phyloP scores from a whole-genome alignment of 495 filamentous ascomycete genomes.

The Podospora pseudopauciseta region DNA sequence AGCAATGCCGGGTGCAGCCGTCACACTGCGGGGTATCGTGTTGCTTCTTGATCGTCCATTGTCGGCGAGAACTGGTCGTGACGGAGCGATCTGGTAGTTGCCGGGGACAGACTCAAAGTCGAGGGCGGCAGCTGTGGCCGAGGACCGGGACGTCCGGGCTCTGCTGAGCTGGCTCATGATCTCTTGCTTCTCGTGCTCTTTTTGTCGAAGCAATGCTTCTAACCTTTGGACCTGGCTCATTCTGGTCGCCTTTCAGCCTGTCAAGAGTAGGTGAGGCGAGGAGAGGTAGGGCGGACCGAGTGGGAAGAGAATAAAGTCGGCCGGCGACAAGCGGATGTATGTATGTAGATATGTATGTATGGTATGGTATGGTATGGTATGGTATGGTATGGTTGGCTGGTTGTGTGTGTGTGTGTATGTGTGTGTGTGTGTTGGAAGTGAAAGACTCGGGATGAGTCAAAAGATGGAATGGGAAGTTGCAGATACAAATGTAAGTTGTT shows the following conservation, averaged over 20 bases:
- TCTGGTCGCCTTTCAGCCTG: slow-evolving; percentile 1
- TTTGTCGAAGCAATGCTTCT: slow-evolving; percentile 18
- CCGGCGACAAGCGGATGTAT: slow-evolving; percentile 5
- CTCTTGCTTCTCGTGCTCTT: slow-evolving; percentile 19
- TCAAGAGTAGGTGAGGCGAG: neutral
- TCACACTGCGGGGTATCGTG: slow-evolving; percentile 33
- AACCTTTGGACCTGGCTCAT: slow-evolving; percentile 28
- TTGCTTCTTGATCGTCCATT: slow-evolving; percentile 33
- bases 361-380: neutral
- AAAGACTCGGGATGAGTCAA: slow-evolving; percentile 21
- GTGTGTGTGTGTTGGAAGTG: neutral
- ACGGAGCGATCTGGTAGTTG: slow-evolving; percentile 30
- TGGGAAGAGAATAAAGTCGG: neutral
- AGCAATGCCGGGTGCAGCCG: slow-evolving; percentile 8
- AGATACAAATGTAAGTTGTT: slow-evolving; percentile 8
- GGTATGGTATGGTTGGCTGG: too few species aligned
- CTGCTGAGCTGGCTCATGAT: slow-evolving; percentile 22
- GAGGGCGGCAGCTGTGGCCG: slow-evolving; percentile 4
- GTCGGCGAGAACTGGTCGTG: slow-evolving; percentile 22
- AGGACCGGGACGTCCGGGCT: slow-evolving; percentile 18
- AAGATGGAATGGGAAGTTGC: slow-evolving; percentile 14
- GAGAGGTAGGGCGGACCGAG: slow-evolving; percentile 14
- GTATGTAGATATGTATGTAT: slow-evolving; percentile 7
- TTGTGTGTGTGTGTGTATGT: neutral
- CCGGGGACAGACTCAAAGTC: slow-evolving; percentile 24